Conservation (phyloP, 305 asterid species). For the Rubia peregrina region DNA sequence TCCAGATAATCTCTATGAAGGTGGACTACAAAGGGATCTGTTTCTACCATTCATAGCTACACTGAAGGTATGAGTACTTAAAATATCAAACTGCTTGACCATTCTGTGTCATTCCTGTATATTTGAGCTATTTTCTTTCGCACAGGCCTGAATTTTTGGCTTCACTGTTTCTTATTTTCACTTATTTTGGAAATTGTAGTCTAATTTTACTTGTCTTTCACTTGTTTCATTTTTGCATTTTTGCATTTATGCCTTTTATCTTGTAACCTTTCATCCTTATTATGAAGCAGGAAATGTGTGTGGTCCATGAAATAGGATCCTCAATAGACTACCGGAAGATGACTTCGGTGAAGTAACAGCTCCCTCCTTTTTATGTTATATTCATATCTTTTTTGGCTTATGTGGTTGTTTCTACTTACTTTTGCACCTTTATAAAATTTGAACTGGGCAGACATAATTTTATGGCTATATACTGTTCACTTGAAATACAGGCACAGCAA, state of each 20-base stretch:
- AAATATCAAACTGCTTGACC: not conserved
- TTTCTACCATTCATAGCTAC: constrained; percentile 90
- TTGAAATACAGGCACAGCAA: constrained; percentile 31
- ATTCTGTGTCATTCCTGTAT: not conserved
- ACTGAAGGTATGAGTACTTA: constrained; percentile 49
- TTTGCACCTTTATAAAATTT: not conserved
- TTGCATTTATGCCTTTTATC: not conserved
- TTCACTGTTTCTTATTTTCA: not conserved
- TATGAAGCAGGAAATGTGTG: constrained; percentile 78
- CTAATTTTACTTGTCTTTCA: not conserved
- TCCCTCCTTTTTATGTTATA: not conserved
- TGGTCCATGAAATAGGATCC: constrained; percentile 82
- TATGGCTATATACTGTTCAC: constrained; percentile 1
- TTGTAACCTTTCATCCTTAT: not conserved
- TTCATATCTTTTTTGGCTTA: not conserved
- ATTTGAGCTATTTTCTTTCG: not conserved
- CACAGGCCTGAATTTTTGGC: not conserved
- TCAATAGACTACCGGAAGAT: constrained; percentile 80
- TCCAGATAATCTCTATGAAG: constrained; percentile 95
- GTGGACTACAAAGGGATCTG: constrained; percentile 93
- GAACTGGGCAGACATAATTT: not conserved
- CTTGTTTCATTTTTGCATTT: not conserved
- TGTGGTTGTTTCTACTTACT: not conserved
- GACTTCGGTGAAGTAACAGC: constrained; percentile 56
- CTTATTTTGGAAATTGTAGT: not conserved